Base-by-base conservation (phyloP, 306 rosid species). In the Pachyrhizus erosus region DNA sequence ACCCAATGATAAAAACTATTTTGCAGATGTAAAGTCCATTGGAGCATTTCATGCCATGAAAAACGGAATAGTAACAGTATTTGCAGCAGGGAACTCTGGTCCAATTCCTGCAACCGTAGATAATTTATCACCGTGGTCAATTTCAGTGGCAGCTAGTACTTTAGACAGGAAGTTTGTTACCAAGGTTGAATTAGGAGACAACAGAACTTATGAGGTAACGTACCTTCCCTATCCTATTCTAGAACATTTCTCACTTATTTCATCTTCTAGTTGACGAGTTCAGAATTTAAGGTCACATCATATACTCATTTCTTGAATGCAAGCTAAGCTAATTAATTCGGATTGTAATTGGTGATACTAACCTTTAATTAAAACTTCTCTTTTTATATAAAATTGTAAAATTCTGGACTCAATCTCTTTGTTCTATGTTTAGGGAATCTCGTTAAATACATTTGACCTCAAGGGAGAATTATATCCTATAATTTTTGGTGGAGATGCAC, bases 1-100 rank as follows among this genome's bases (percentile, higher is more conserved):
- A 6, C 3, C 1, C 14, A 1, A 0, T 5, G 40, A 43, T 12
- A 0, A 0, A 0, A 62, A 81, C 14, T 80, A 88, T 72, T 83
- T 88, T 65, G 9, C 5, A 1, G 82, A 84, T 70, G 9, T 8
- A 21, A 0, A 23, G 0, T 65, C 86, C 0, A 84, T 91, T 67
- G 93, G 89, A 23, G 60, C 92, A 0, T 89, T 91, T 14, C 96
- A 89, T 62, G 91, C 96, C 0, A 73, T 82, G 86, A 85, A 52
- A 60, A 78, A 84, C 1, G 93, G 91, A 17, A 68, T 91, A 20
- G 42, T 85, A 33, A 77, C 90, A 0, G 82, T 81, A 0, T 5
- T 31, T 49, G 27, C 90, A 1, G 92, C 82, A 2, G 93, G 96
- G 2, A 89, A 89, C 52, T 0, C 0, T 0, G 92, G 92, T 45